Evolutionary conservation across 495 filamentous ascomycete species (phyloP).

Genomic region (Durotheca rogersii): DNA sequence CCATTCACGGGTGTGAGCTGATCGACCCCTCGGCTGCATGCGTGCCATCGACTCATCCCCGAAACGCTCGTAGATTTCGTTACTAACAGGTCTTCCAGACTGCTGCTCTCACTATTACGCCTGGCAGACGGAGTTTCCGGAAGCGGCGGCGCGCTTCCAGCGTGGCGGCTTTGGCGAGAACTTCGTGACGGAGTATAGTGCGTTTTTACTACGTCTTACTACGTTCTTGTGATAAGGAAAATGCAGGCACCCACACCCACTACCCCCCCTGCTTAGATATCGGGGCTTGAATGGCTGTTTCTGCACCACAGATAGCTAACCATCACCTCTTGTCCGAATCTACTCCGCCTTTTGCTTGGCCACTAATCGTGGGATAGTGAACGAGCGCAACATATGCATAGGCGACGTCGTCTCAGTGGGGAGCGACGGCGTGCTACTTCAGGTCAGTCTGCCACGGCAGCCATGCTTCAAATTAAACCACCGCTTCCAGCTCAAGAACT

Average conservation of each 20-base stretch:
- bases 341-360: too few relatives aligned
- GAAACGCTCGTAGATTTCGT: too few relatives aligned
- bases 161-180: slow-evolving; percentile 61
- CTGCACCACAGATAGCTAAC: too few relatives aligned
- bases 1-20: slow-evolving; percentile 55
- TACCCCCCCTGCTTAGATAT: too few relatives aligned
- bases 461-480: slow-evolving; percentile 61
- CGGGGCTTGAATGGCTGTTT: too few relatives aligned
- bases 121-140: slow-evolving; percentile 49
- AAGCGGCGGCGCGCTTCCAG: slow-evolving; percentile 43
- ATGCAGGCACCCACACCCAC: too few relatives aligned
- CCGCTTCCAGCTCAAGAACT: slow-evolving; percentile 54
- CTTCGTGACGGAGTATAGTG: slow-evolving; percentile 43
- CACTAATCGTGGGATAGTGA: too few relatives aligned
- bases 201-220: slow-evolving; percentile 17
- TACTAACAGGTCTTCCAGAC: slow-evolving; percentile 35
- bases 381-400: slow-evolving; percentile 60
- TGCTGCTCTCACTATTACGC: slow-evolving; percentile 53
- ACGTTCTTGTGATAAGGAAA: too few relatives aligned
- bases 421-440: slow-evolving; percentile 39
- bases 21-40: neutral
- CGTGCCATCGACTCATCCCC: neutral
- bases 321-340: too few relatives aligned
- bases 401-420: slow-evolving; percentile 53
- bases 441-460: slow-evolving; percentile 52